phyloP scores from a whole-genome alignment of 2,329 filamentous ascomycete genomes.

The Monilinia fructicola region DNA sequence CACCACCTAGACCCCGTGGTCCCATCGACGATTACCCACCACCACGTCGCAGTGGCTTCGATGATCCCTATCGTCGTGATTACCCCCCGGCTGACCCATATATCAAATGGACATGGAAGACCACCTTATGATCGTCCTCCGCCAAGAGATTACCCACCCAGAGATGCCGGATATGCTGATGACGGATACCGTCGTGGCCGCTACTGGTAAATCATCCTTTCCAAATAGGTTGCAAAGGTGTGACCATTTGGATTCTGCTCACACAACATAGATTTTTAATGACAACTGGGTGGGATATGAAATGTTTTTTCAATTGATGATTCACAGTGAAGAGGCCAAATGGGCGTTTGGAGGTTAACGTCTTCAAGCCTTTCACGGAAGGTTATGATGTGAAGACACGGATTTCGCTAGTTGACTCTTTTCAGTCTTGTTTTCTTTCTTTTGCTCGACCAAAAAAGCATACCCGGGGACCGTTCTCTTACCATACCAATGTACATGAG shows the following conservation, averaged over 20 bases:
- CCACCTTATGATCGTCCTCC: conserved; percentile 52
- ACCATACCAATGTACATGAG: conserved; percentile 12
- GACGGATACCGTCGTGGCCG: conserved; percentile 39
- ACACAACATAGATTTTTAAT: conserved; percentile 27
- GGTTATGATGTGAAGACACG: conserved; percentile 25
- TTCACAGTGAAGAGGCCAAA: conserved; percentile 22
- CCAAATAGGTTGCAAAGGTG: conserved; percentile 11
- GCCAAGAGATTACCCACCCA: conserved; percentile 41
- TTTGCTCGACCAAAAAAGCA: conserved; percentile 21
- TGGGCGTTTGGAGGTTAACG: conserved; percentile 24
- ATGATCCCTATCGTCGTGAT: conserved; percentile 74
- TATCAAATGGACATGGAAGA: conserved; percentile 51
- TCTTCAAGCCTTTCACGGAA: conserved; percentile 18
- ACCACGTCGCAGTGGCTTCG: conserved; percentile 65
- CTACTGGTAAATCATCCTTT: conserved; percentile 37
- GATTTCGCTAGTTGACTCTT: conserved; percentile 20
- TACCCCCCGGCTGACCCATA: conserved; percentile 59
- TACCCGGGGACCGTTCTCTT: conserved; percentile 17
- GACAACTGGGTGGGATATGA: conserved; percentile 23
- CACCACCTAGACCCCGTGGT: conserved; percentile 64
- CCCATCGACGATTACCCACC: conserved; percentile 78
- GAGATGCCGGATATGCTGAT: conserved; percentile 37
- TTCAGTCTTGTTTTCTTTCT: conserved; percentile 20
- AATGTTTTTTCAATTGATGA: conserved; percentile 24
- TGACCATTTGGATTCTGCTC: conserved; percentile 23